Percentiles rank a stretch among this genome's conserved stretches.
These are phyloP conservation scores for Fusarium brachygibbosum DNA, from an alignment of 2,329 filamentous ascomycete species.

Conservation along the genomic window DNA sequence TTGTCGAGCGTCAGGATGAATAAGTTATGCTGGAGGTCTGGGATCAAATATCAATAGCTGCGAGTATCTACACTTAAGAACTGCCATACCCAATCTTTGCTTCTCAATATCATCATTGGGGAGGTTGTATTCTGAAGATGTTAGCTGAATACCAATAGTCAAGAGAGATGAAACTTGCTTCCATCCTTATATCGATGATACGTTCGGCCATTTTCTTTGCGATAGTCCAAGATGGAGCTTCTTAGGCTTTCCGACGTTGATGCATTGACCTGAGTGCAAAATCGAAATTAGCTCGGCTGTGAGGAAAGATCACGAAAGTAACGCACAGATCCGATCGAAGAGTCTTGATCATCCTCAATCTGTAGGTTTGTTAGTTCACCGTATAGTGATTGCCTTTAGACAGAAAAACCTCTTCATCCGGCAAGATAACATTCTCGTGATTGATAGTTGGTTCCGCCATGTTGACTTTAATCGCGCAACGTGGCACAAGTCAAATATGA, in stretches of 20 bases:
- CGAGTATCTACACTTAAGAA: rapidly evolving
- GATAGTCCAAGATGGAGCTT: conserved; percentile 39
- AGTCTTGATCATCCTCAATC: conserved; percentile 6
- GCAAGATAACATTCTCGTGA: conserved; percentile 4
- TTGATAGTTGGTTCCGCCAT: conserved; percentile 22
- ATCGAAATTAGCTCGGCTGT: neutral
- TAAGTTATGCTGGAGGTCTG: conserved; percentile 22
- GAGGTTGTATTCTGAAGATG: conserved; percentile 16
- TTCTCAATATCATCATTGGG: conserved; percentile 27
- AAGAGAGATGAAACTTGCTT: conserved; percentile 1
- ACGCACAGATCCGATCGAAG: conserved; percentile 6
- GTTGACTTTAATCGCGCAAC: neutral
- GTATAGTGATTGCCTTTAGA: rapidly evolving
- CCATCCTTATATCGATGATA: conserved; percentile 43
- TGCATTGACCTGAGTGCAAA: conserved; percentile 2
- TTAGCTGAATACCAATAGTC: rapidly evolving
- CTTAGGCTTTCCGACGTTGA: conserved; percentile 33
- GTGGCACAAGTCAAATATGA: neutral
- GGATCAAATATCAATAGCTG: rapidly evolving
- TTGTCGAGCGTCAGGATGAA: conserved; percentile 13
- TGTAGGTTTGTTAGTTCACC: neutral
- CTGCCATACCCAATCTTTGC: neutral
- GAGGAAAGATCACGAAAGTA: rapidly evolving
- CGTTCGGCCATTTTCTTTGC: conserved; percentile 38
- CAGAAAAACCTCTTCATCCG: conserved; percentile 22